Percentiles rank a stretch among this genome's conserved stretches.
Conservation (phyloP, 495 filamentous ascomycete species). For the Talaromyces thailandensis region DNA sequence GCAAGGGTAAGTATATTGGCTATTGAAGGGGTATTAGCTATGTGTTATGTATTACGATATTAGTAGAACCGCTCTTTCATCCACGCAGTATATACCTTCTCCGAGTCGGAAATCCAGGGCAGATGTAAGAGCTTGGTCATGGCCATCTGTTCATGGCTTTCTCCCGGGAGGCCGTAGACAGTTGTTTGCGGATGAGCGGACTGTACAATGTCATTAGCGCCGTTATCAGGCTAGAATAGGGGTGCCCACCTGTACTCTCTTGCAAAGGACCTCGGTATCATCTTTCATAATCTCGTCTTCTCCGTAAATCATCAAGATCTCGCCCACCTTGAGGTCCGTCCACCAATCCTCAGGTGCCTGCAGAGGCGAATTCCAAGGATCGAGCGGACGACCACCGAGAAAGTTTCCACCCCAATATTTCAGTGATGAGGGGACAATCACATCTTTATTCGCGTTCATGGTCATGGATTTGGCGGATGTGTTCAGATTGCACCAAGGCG, state of each 20-base stretch:
- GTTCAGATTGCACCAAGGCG: slow-evolving; percentile 5
- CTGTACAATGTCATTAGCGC: neutral
- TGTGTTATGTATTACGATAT: neutral
- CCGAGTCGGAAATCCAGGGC: neutral
- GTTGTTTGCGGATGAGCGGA: neutral
- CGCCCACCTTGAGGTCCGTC: slow-evolving; percentile 2
- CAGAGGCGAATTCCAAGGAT: slow-evolving; percentile 3
- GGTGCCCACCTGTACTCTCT: slow-evolving; percentile 3
- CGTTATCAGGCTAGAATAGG: too few relatives aligned
- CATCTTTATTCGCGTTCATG: neutral
- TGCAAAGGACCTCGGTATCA: slow-evolving; percentile 2
- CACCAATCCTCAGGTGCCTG: slow-evolving; percentile 5
- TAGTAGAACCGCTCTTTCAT: neutral
- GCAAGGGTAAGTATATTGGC: too few relatives aligned
- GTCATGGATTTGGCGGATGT: neutral
- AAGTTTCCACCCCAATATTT: slow-evolving; percentile 1
- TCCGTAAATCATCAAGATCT: slow-evolving; percentile 2
- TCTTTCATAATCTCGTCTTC: slow-evolving; percentile 9
- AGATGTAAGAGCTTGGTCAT: neutral
- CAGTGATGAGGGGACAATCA: neutral
- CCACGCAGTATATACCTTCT: neutral
- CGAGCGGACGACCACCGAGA: neutral
- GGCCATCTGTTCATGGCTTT: neutral
- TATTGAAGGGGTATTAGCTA: neutral
- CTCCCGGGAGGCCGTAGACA: neutral